Conservation (phyloP, 139 green algal genomes). For the Picochlorum sp. region DNA sequence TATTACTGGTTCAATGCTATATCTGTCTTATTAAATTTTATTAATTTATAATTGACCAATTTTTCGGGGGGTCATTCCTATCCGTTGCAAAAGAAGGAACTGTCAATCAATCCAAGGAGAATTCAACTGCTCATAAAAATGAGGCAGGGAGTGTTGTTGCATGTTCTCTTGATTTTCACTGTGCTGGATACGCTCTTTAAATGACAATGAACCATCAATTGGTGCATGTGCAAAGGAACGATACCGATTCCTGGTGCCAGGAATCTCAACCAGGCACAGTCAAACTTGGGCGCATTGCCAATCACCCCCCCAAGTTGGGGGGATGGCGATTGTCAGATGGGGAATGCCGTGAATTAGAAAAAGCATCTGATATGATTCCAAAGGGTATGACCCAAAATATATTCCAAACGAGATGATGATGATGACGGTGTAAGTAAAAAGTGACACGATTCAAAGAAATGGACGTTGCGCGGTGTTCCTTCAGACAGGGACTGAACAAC, state of each 20-base stretch:
- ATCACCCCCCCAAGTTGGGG: too few species aligned
- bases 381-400: slow-evolving; percentile 81
- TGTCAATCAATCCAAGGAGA: not conserved
- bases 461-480: too few species aligned
- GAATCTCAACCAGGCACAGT: slow-evolving; percentile 55
- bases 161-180: not conserved
- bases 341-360: slow-evolving; percentile 62
- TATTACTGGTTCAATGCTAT: not conserved
- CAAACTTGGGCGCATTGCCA: slow-evolving; percentile 1
- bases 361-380: slow-evolving; percentile 30
- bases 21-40: not conserved
- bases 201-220: slow-evolving; percentile 80
- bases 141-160: not conserved
- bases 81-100: not conserved
- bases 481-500: too few species aligned
- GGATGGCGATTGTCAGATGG: slow-evolving; percentile 55
- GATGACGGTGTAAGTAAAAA: too few species aligned
- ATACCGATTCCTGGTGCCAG: slow-evolving; percentile 91
- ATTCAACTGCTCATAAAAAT: not conserved
- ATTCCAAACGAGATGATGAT: slow-evolving; percentile 67
- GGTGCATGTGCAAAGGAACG: slow-evolving; percentile 84
- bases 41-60: not conserved
- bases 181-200: not conserved
- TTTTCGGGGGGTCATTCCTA: not conserved
- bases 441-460: too few species aligned